Evolutionary conservation across 2,329 filamentous ascomycete genomes (phyloP).

Genomic region (Fusarium setosum): DNA sequence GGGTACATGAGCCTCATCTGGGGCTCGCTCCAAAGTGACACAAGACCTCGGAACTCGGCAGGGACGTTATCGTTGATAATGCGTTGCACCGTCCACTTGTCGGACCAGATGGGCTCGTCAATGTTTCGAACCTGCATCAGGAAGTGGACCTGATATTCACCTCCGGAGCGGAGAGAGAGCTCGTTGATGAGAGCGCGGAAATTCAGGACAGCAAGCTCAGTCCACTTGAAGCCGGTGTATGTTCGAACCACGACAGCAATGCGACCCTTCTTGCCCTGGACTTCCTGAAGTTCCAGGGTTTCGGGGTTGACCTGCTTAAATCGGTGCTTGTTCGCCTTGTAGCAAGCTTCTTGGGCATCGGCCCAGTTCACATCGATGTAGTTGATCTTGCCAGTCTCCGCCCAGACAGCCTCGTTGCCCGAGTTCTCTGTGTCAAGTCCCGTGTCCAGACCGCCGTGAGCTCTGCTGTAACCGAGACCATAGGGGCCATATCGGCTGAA

Average conservation of each 20-base stretch:
- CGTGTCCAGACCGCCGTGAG: conserved; percentile 77
- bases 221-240: conserved; percentile 84
- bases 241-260: conserved; percentile 84
- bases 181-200: conserved; percentile 85
- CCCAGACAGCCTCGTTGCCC: conserved; percentile 72
- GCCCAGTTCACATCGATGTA: conserved; percentile 68
- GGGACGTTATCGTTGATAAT: conserved; percentile 75
- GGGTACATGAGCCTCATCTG: conserved; percentile 85
- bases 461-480: conserved; percentile 82
- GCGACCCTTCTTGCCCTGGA: conserved; percentile 60
- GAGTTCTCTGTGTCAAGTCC: conserved; percentile 78
- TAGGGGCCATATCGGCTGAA: conserved; percentile 88
- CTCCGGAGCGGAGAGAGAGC: conserved; percentile 79
- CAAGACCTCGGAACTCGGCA: conserved; percentile 82
- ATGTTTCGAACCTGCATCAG: conserved; percentile 87
- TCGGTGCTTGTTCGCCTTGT: conserved; percentile 71
- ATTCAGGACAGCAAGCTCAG: conserved; percentile 81
- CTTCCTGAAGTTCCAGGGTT: conserved; percentile 49
- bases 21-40: conserved; percentile 85
- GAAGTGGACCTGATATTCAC: conserved; percentile 86
- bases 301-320: conserved; percentile 58
- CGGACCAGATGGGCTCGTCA: conserved; percentile 83
- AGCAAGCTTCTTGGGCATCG: conserved; percentile 63
- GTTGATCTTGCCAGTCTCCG: conserved; percentile 64
- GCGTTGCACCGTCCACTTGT: conserved; percentile 77